Evolutionary conservation across 2,329 filamentous ascomycete species (phyloP).

Genomic region (Zelopaecilomyces penicillatus): DNA sequence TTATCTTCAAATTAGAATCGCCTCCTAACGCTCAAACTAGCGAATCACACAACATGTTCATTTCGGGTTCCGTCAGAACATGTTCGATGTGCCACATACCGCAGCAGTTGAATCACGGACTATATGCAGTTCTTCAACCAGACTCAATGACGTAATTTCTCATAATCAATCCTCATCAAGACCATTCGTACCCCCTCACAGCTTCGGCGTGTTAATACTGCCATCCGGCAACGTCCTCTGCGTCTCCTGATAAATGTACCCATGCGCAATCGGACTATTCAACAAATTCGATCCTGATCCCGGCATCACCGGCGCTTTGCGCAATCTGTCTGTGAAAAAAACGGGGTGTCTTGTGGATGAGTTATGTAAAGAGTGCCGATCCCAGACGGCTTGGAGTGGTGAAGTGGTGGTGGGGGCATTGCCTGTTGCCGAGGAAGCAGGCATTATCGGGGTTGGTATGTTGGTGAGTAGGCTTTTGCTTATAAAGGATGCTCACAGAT

Average conservation of each 20-base stretch:
- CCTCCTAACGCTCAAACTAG: too few species aligned
- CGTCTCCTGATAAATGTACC: constrained; percentile 50
- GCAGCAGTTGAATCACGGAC: too few species aligned
- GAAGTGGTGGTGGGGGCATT: constrained; percentile 2
- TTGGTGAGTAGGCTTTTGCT: not conserved
- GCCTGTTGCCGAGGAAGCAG: not conserved
- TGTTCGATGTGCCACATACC: too few species aligned
- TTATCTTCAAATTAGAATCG: too few species aligned
- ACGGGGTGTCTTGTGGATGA: constrained; percentile 61
- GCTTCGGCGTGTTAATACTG: constrained; percentile 22
- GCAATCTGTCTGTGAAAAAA: constrained; percentile 62
- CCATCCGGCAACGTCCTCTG: constrained; percentile 17
- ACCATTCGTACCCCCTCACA: constrained; percentile 21
- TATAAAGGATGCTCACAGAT: not conserved
- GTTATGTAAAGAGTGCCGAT: constrained; percentile 34
- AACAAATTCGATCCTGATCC: constrained; percentile 9
- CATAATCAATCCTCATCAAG: not conserved
- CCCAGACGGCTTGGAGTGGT: constrained; percentile 17
- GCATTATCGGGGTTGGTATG: not conserved
- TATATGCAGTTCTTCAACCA: too few species aligned
- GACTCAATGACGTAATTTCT: too few species aligned
- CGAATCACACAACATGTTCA: too few species aligned
- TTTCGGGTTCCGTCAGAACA: too few species aligned
- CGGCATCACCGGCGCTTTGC: constrained; percentile 40
- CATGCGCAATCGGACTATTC: constrained; percentile 46